Conservation (phyloP, 495 filamentous ascomycete species). For the Penicillium psychrofluorescens region DNA sequence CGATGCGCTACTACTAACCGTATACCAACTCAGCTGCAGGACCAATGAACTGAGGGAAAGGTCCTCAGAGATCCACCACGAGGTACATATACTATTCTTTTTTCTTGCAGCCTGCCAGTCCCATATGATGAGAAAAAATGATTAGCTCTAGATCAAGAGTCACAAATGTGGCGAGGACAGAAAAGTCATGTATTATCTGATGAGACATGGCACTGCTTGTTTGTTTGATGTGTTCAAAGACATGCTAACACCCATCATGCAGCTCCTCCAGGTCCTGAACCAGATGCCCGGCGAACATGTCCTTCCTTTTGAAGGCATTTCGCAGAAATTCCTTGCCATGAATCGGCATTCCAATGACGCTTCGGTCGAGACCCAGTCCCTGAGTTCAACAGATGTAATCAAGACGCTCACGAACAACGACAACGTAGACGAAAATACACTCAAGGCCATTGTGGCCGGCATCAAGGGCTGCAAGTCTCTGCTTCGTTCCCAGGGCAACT, state of each 20-base stretch:
- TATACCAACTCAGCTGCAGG: slow-evolving; percentile 35
- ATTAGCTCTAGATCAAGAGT: slow-evolving; percentile 58
- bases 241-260: slow-evolving; percentile 9
- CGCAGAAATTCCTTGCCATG: too few species aligned
- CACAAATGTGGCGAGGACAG: slow-evolving; percentile 42
- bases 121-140: slow-evolving; percentile 44
- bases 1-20: slow-evolving; percentile 43
- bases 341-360: slow-evolving; percentile 10
- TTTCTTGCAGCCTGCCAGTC: slow-evolving; percentile 13
- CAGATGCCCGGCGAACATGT: too few species aligned
- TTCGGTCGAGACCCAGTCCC: slow-evolving; percentile 19
- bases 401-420: slow-evolving; percentile 35
- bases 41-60: slow-evolving; percentile 36
- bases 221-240: slow-evolving; percentile 3
- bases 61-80: slow-evolving; percentile 34
- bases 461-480: slow-evolving; percentile 34
- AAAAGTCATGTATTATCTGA: slow-evolving; percentile 48
- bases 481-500: slow-evolving; percentile 20
- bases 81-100: slow-evolving; percentile 33
- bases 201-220: slow-evolving; percentile 18
- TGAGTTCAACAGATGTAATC: slow-evolving; percentile 38
- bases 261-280: too few species aligned
- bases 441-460: slow-evolving; percentile 31
- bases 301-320: too few species aligned
- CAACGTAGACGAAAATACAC: slow-evolving; percentile 36